These are phyloP conservation scores for Amanita polypyramis DNA, from an alignment of 768 basidiomycete species.

Conservation along the genomic window DNA sequence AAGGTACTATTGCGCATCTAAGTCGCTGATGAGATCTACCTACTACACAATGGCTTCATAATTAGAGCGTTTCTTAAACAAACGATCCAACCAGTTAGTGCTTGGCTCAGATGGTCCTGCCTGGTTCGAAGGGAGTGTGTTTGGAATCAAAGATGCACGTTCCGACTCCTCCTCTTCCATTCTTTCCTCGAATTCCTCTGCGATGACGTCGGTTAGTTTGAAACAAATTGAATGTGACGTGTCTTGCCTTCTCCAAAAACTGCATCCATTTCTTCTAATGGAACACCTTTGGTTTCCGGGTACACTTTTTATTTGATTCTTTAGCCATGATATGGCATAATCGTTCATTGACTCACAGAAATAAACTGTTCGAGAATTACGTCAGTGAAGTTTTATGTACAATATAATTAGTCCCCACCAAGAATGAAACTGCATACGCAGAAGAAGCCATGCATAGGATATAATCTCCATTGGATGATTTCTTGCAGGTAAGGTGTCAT, in stretches of 20 bases:
- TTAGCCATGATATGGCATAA: neutral
- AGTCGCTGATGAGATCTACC: neutral
- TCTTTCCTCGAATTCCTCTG: conserved; percentile 41
- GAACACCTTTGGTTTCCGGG: conserved; percentile 80
- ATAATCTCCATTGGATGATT: conserved; percentile 79
- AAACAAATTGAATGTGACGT: neutral
- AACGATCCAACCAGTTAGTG: conserved; percentile 38
- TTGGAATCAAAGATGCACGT: conserved; percentile 29
- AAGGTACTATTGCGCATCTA: neutral
- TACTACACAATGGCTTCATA: conserved; percentile 18
- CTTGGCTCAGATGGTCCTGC: conserved; percentile 16
- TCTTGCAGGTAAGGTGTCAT: conserved; percentile 83
- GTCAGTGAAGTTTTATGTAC: conserved; percentile 3
- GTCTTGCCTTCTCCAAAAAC: conserved; percentile 75
- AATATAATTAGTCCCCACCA: conserved; percentile 26
- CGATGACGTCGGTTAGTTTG: neutral
- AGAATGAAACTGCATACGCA: conserved; percentile 80
- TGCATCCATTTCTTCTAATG: conserved; percentile 85
- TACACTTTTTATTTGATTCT: conserved; percentile 40
- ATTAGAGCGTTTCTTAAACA: conserved; percentile 24
- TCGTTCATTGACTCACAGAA: conserved; percentile 43
- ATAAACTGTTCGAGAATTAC: conserved; percentile 41
- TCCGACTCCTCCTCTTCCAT: conserved; percentile 52
- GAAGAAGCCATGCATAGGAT: conserved; percentile 94
- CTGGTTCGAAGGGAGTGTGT: conserved; percentile 23